Base-by-base conservation (phyloP, 768 basidiomycete species). In the Tremella mesenterica region DNA sequence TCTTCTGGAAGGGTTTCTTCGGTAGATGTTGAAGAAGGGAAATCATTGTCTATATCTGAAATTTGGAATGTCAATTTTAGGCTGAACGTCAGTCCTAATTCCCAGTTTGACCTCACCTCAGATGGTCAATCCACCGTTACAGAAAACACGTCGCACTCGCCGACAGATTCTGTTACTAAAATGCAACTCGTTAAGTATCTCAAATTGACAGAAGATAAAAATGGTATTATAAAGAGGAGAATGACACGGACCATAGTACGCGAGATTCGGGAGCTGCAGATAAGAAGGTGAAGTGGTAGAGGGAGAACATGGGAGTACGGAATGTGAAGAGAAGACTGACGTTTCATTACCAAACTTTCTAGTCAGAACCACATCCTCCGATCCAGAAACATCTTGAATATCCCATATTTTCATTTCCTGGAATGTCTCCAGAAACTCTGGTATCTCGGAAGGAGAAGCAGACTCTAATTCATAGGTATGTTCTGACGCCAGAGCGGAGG, bases 11-110 rank as follows among this genome's bases (percentile, higher is more conserved):
- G 38, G n/a, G 38, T 41, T 23, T 41, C 38, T n/a, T n/a, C 23
- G 8, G 38, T 23, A n/a, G n/a, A n/a, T n/a, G n/a, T n/a, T n/a
- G n/a, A n/a, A n/a, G n/a, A n/a, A n/a, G n/a, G n/a, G n/a, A n/a
- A n/a, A n/a, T n/a, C n/a, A 63, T 53, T 69, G 62, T 87, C 82
- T 48, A 93, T 78, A 73, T 96, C 92, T 34, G 86, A 84, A 61
- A 93, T 87, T 55, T 89, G 89, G 80, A 97, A 95, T 73, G 89
- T 84, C 68, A 92, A 72, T 28, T 85, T 86, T 73, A 97, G 81
- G 61, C 89, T 92, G 65, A 21, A 34, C 27, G 25, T 16, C n/a
- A 27, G 43, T 20, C 30, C 10, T 26, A 34, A 26, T 12, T 44
- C 33, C 7, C 7, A 5, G 14, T n/a, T n/a, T n/a, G n/a, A n/a